Evolutionary conservation across 352 stramenopile genomes (phyloP).

Genomic region (Bremia lactucae): DNA sequence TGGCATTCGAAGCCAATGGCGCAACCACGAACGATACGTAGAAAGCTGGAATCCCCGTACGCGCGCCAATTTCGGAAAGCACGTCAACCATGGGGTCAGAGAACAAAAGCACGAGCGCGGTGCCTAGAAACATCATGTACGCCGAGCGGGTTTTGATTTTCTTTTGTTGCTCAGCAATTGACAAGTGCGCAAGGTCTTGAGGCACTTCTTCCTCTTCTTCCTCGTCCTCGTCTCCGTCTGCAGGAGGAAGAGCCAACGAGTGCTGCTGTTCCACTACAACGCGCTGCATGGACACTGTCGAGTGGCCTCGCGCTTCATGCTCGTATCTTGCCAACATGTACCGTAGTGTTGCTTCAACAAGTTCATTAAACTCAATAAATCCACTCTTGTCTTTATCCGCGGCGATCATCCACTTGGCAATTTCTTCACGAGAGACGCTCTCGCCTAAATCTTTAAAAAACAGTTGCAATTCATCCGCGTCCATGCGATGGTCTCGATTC

Average conservation of each 20-base stretch:
- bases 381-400: conserved; percentile 89
- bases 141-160: conserved; percentile 92
- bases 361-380: conserved; percentile 91
- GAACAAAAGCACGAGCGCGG: conserved; percentile 90
- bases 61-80: conserved; percentile 87
- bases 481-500: conserved; percentile 85
- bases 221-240: conserved; percentile 76
- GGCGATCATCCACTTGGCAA: conserved; percentile 73
- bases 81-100: conserved; percentile 98
- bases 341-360: conserved; percentile 83
- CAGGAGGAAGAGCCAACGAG: conserved; percentile 26
- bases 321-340: conserved; percentile 80
- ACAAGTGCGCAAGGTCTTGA: conserved; percentile 88
- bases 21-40: conserved; percentile 97
- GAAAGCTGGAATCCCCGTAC: conserved; percentile 89
- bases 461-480: conserved; percentile 84
- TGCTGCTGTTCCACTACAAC: conserved; percentile 39
- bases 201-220: conserved; percentile 92
- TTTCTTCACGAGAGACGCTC: conserved; percentile 60
- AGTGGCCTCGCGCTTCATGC: conserved; percentile 33
- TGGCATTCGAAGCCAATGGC: conserved; percentile 96
- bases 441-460: conserved; percentile 94
- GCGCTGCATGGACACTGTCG: conserved; percentile 44
- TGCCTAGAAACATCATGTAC: conserved; percentile 91
- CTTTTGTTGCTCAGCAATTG: conserved; percentile 91